Conservation (phyloP, 352 stramenopile genomes). For the Halophytophthora polymorphica region DNA sequence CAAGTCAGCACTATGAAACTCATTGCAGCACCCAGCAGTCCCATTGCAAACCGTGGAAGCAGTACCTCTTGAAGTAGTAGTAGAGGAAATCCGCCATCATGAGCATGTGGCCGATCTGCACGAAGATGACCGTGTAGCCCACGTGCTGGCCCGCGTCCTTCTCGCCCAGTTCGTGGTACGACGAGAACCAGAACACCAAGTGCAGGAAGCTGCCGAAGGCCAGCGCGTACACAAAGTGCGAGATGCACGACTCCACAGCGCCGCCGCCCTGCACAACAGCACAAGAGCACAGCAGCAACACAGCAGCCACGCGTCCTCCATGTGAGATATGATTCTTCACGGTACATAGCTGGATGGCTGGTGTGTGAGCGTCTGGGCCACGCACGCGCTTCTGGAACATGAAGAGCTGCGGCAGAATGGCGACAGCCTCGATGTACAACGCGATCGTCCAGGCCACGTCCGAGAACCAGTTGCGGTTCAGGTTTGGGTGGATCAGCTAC, state of each 20-base stretch:
- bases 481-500: slow-evolving; percentile 92
- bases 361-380: slow-evolving; percentile 5
- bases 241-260: slow-evolving; percentile 95
- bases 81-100: slow-evolving; percentile 99
- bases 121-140: slow-evolving; percentile 94
- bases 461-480: slow-evolving; percentile 97
- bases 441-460: slow-evolving; percentile 97
- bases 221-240: slow-evolving; percentile 96
- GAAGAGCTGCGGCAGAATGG: slow-evolving; percentile 97
- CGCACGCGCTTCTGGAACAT: slow-evolving; percentile 97
- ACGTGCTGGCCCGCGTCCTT: slow-evolving; percentile 88
- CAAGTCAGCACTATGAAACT: background rate
- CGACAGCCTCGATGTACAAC: slow-evolving; percentile 96
- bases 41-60: too few species aligned
- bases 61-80: slow-evolving; percentile 97
- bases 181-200: slow-evolving; percentile 98
- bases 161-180: slow-evolving; percentile 97
- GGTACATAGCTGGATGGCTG: too few species aligned
- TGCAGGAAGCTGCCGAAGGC: slow-evolving; percentile 95
- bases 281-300: background rate
- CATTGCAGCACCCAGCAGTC: too few species aligned
- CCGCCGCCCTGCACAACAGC: slow-evolving; percentile 64
- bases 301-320: slow-evolving; percentile 1
- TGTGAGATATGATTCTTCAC: slow-evolving; percentile 10
- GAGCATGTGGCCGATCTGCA: slow-evolving; percentile 97